These are phyloP conservation scores for Microbotryomycetes sp. DNA, from an alignment of 1,284 basidiomycete species.

Conservation along the genomic window DNA sequence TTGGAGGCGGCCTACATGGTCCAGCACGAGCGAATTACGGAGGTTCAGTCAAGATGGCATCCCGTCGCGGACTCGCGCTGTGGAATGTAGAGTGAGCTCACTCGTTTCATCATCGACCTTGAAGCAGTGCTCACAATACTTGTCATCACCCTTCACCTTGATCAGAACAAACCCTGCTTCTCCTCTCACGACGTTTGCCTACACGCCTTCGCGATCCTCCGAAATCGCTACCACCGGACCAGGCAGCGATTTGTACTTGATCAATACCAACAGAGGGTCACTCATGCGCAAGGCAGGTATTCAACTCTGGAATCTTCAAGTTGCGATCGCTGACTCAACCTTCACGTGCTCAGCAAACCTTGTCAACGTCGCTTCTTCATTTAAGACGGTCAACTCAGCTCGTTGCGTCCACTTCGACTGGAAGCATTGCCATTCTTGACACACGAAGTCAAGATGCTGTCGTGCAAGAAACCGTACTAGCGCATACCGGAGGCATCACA, in stretches of 20 bases:
- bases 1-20: slow-evolving; percentile 35
- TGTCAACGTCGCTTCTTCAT: slow-evolving; percentile 18
- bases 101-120: neutral
- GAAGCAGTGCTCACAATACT: neutral
- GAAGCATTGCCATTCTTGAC: slow-evolving; percentile 33
- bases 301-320: neutral
- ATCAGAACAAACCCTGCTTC: slow-evolving; percentile 23
- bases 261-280: slow-evolving; percentile 23
- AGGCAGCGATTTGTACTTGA: slow-evolving; percentile 24
- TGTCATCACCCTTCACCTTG: no score
- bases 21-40: slow-evolving; percentile 3
- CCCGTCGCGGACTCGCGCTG: slow-evolving; percentile 41
- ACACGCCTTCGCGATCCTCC: slow-evolving; percentile 27
- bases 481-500: slow-evolving; percentile 73
- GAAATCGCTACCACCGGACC: slow-evolving; percentile 31
- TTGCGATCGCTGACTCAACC: neutral
- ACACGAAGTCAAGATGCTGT: slow-evolving; percentile 29
- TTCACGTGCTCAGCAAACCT: slow-evolving; percentile 20
- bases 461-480: slow-evolving; percentile 51
- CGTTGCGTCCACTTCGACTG: slow-evolving; percentile 30
- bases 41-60: slow-evolving; percentile 42
- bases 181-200: slow-evolving; percentile 27
- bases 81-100: slow-evolving; percentile 39
- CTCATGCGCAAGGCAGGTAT: slow-evolving; percentile 24
- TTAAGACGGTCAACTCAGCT: slow-evolving; percentile 30